Evolutionary conservation across 306 rosid species (phyloP).

Genomic region (Quercus berberidifolia): DNA sequence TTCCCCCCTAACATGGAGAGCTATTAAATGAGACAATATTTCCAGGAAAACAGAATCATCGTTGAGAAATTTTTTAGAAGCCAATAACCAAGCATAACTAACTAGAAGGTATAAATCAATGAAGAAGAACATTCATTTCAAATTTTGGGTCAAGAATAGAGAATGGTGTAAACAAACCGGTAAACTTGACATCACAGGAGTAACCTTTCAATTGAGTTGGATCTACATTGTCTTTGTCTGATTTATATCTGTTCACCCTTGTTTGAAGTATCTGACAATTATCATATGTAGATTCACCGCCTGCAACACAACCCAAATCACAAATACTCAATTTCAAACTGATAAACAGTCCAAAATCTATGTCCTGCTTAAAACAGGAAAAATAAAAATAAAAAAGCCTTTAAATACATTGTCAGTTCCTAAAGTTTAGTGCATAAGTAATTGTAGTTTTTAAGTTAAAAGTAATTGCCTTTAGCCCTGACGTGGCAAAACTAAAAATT

Average conservation of each 20-base stretch:
- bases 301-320: slow-evolving; percentile 34
- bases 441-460: no score
- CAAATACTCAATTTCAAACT: slow-evolving; percentile 7
- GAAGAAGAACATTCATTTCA: not conserved
- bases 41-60: not conserved
- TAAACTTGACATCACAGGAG: slow-evolving; percentile 64
- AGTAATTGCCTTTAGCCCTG: no score
- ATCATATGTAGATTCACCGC: slow-evolving; percentile 79
- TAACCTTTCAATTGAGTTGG: slow-evolving; percentile 46
- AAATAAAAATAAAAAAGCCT: no score
- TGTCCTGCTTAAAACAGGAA: no score
- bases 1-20: not conserved
- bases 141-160: not conserved
- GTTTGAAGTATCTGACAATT: slow-evolving; percentile 96
- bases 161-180: slow-evolving; percentile 39
- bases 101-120: not conserved
- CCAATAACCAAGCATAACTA: not conserved
- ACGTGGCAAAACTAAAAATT: no score
- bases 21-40: not conserved
- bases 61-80: not conserved
- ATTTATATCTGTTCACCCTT: slow-evolving; percentile 83
- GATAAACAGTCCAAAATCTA: not conserved
- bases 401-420: no score
- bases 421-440: no score
- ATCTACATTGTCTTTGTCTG: slow-evolving; percentile 68